Base-by-base conservation (phyloP, 148 eudicot species). In the Chenopodium suecicum region DNA sequence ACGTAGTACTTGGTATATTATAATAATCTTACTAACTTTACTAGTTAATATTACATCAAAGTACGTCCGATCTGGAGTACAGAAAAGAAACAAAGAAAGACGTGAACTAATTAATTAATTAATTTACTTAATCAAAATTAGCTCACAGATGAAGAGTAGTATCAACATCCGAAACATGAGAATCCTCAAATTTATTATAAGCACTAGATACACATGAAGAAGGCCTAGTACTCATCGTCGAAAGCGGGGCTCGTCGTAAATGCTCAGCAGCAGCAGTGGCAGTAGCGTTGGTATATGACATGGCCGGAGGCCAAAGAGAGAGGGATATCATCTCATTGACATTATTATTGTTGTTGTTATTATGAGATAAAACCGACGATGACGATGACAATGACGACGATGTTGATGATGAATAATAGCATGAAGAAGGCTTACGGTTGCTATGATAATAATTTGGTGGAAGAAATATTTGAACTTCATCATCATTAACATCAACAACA, bases 81-180 rank as follows among this genome's bases (percentile, higher is more conserved):
- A 41, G 5, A 41, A 41, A 48, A 48, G 11, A 62, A 80, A 25
- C 48, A 65, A 25, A 48, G 7, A 64, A 25, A 11, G 14, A 23
- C 22, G 23, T 25, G 25, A 48, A 13, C 9, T 47, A 46, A 12
- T 4, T 74, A 12, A 32, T 32, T 32, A 70, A 23, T 4, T 74
- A 52, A 50, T 14, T 29, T 0, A 1, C 27, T 25, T 47, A 73
- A 46, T 46, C 47, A 50, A 67, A 27, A 25, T 20, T 22, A 62
- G 23, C 23, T 87, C 86, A 95, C 11, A 95, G 92, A 89, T 92
- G 98, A 82, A 95, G 98, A 84, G 98, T 91, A 82, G 98, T 95
- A 85, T 95, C 98, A 81, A 95, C 94, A 86, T 92, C 97, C 29
- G 86, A 83, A 46, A 76, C 83, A 78, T 73, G 63, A 71, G 84